A percentile compares a stretch with the other conserved stretches of the same genome.
Evolutionary conservation across 805 yeast genomes (phyloP).

Genomic region (Torulaspora microellipsoides): DNA sequence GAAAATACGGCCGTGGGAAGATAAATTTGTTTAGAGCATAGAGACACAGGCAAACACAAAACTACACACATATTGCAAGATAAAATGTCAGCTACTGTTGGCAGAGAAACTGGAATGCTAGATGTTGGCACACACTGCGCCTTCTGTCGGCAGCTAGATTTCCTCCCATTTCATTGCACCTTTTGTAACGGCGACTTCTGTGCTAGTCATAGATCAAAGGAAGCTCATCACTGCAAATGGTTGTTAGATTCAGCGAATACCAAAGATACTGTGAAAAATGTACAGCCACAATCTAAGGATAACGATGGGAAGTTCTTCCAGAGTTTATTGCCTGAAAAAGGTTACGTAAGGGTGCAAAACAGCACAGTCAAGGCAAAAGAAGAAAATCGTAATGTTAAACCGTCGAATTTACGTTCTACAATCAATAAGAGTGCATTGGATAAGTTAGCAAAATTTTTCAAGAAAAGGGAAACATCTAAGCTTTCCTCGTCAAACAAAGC

Average conservation of each 20-base stretch:
- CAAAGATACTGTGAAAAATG: background rate
- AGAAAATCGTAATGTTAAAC: background rate
- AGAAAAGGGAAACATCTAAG: slow-evolving; percentile 12
- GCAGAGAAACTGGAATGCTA: slow-evolving; percentile 31
- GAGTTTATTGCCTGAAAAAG: slow-evolving; percentile 30
- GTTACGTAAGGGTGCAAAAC: slow-evolving; percentile 22
- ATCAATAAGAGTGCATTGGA: slow-evolving; percentile 22
- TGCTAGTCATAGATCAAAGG: slow-evolving; percentile 25
- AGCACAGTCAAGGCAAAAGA: background rate
- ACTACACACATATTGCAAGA: too few relatives aligned
- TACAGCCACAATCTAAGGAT: slow-evolving; percentile 1
- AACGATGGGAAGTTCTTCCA: slow-evolving; percentile 25
- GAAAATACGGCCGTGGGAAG: too few relatives aligned
- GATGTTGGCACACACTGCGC: slow-evolving; percentile 36
- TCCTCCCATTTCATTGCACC: slow-evolving; percentile 33
- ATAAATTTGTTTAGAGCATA: too few relatives aligned
- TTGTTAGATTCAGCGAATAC: slow-evolving; percentile 11
- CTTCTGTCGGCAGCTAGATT: slow-evolving; percentile 32
- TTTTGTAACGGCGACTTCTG: slow-evolving; percentile 31
- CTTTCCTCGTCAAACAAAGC: slow-evolving; percentile 1
- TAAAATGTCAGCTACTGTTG: slow-evolving; percentile 8
- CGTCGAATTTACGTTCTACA: slow-evolving; percentile 8
- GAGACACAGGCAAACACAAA: too few relatives aligned
- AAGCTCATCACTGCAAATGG: slow-evolving; percentile 27
- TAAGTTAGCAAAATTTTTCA: slow-evolving; percentile 26